Percentiles rank a stretch among this genome's conserved stretches.
Evolutionary conservation across 2,329 filamentous ascomycete species (phyloP).

Genomic region (Aspergillus luchuensis): DNA sequence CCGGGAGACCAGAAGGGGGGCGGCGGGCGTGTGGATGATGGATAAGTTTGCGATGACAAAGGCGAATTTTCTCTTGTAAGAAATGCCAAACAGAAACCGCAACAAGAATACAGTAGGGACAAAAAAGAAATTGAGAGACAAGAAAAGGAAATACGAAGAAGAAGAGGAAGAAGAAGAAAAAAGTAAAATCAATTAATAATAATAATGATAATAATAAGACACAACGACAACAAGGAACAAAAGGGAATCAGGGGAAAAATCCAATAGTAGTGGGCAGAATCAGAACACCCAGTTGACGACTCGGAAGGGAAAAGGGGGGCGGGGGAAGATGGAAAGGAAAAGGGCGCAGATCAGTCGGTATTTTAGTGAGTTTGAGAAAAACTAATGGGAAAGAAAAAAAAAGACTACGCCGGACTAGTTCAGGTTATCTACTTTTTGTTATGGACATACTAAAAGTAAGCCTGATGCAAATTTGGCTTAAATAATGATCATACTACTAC

Average conservation of each 20-base stretch:
- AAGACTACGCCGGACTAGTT: not conserved
- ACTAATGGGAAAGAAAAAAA: not conserved
- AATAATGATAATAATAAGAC: too few relatives aligned
- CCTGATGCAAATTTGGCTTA: not conserved
- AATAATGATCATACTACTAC: not conserved
- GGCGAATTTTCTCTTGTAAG: not conserved
- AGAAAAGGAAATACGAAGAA: constrained; percentile 5
- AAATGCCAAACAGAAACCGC: not conserved
- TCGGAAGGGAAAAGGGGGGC: not conserved
- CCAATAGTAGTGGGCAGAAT: constrained; percentile 12
- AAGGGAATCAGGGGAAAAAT: constrained; percentile 7
- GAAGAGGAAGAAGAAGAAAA: not conserved
- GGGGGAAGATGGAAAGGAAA: not conserved
- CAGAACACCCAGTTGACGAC: constrained; percentile 9
- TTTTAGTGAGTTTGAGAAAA: not conserved
- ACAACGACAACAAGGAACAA: constrained; percentile 7
- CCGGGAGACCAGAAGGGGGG: not conserved
- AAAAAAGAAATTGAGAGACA: not conserved
- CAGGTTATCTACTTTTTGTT: not conserved
- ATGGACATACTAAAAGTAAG: not conserved
- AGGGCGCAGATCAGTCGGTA: not conserved
- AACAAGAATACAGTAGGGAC: not conserved
- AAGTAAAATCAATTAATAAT: not conserved
- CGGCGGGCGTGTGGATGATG: not conserved
- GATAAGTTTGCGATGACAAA: constrained; percentile 7